Conservation (phyloP, 805 yeast genomes). For the Teunomyces panamensis region DNA sequence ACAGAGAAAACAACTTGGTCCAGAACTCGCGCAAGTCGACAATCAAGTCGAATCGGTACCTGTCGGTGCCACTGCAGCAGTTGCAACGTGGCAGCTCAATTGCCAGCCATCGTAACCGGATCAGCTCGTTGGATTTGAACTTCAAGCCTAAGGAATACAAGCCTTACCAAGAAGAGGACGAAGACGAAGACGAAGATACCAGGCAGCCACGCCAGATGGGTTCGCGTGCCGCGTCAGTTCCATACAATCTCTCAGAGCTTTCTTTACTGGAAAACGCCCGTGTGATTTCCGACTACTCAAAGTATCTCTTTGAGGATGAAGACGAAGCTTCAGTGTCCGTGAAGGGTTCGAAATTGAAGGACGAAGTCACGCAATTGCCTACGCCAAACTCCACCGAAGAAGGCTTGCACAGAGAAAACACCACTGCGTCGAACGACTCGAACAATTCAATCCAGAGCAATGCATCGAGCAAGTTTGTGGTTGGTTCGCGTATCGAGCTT, state of each 20-base stretch:
- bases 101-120: slow-evolving; percentile 10
- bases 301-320: slow-evolving; percentile 17
- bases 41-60: slow-evolving; percentile 30
- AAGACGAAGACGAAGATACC: slow-evolving; percentile 5
- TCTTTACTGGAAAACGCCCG: slow-evolving; percentile 14
- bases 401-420: slow-evolving; percentile 9
- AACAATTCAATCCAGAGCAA: slow-evolving; percentile 32
- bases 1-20: slow-evolving; percentile 9
- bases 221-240: slow-evolving; percentile 9
- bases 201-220: not conserved
- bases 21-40: slow-evolving; percentile 29
- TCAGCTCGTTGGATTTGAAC: slow-evolving; percentile 20
- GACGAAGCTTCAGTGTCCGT: not conserved
- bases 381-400: slow-evolving; percentile 13
- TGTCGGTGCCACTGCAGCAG: slow-evolving; percentile 32
- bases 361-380: slow-evolving; percentile 11
- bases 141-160: slow-evolving; percentile 12
- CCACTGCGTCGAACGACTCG: slow-evolving; percentile 14
- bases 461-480: slow-evolving; percentile 21
- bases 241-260: slow-evolving; percentile 14
- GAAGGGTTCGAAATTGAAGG: slow-evolving; percentile 2
- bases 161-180: slow-evolving; percentile 7
- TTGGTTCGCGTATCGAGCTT: not conserved
- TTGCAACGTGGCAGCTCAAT: slow-evolving; percentile 3
- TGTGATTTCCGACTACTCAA: slow-evolving; percentile 27